Base-by-base conservation (phyloP, 768 basidiomycete species). In the Phaeolepiota aurea region DNA sequence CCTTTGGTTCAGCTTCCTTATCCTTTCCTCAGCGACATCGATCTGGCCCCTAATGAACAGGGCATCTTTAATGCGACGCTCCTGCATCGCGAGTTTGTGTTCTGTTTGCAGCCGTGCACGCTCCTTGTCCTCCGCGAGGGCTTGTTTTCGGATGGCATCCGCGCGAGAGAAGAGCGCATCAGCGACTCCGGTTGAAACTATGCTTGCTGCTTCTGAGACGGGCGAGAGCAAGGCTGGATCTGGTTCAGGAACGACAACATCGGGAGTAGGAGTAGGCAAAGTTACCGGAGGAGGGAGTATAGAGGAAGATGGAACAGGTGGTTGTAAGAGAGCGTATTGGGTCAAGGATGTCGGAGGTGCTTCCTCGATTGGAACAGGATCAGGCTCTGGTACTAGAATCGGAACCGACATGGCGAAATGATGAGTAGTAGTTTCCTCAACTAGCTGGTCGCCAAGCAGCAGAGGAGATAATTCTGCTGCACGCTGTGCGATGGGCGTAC, bases 1-100 rank as follows among this genome's bases (percentile, higher is more conserved):
- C 21, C 64, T 64, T 38, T 56, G 57, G 50, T 77, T 71, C 22
- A 74, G 48, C 43, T 57, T 65, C 32, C 48, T 54, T 3, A 57
- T 62, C 40, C 51, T 53, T 14, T 52, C 54, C 33, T 67, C 63
- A 16, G 57, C 52, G 28, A 62, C 58, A 22, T 62, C 51, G 2
- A 71, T 59, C 37, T 68, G 57, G 9, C 61, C 60, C 20, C 59
- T 56, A 19, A 72, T 46, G 42, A 62, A 45, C 32, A 76, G 54
- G 4, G 61, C 64, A 31, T 71, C 68, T 43, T 56, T 60, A 12
- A 59, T 53, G 16, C 62, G 49, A 23, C 58, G 54, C 38, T 65
- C 55, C 28, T 31, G 44, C 38, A 61, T 43, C 0, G 68, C 66
- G 28, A 44, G 31, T 19, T 44, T 52, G 19, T 65, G 51, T 35